Base-by-base conservation (phyloP, 208 protist species). In the Trypanosoma congolense region DNA sequence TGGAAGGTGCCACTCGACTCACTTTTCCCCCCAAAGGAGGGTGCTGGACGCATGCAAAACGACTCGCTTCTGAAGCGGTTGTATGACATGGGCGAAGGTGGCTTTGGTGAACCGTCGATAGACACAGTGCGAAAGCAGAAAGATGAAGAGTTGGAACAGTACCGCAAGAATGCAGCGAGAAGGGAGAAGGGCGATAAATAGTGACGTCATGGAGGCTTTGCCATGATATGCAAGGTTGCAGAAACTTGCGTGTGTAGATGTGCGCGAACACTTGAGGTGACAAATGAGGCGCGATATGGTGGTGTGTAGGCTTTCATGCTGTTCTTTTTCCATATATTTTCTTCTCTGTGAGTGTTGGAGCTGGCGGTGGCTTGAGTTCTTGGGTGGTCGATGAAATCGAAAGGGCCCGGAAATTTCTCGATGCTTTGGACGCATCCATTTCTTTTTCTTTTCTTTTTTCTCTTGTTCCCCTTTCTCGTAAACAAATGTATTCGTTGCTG, bases 81-180 rank as follows among this genome's bases (percentile, higher is more conserved):
- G 33, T 92, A 91, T 55, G 80, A 87, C 36, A 75, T 53, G 0
- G 46, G 63, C 0, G 78, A 83, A 38, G 77, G 71, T 18, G 87
- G 83, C 40, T 93, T 77, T 60, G 82, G 77, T 10, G 85, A 95
- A 47, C 78, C 83, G 18, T 66, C 56, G 12, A 88, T 93, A 12
- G 88, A 95, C 50, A 71, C 85, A 14, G 50, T 92, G 43, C 77
- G 83, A 19, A 79, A 69, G 52, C 85, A 93, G 65, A 95, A 92
- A 69, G 88, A 95, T 31, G 88, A 92, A 46, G 87, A 94, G 61
- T 70, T 94, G 26, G 83, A 91, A 58, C 77, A 87, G 63, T 90
- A 90, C 65, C 73, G 82, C 40, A 82, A 77, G 59, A 51, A 45
- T 33, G 40, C 57, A 21, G 64, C 12, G 31, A 76, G 68, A 56